phyloP scores from a whole-genome alignment of 164 flowering plant genomes.

The Macadamia integrifolia region DNA sequence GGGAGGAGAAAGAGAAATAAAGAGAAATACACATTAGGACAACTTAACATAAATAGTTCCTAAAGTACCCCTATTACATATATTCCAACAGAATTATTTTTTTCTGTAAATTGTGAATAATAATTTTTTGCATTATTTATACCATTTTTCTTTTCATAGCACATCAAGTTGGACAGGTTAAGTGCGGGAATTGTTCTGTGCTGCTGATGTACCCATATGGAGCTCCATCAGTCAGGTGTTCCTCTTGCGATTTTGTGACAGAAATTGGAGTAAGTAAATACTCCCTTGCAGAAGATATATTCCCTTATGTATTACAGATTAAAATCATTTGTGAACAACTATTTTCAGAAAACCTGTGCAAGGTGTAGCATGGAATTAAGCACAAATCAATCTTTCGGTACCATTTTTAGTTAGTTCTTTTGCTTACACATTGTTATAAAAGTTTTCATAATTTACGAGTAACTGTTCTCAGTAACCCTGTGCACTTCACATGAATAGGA shows the following conservation, averaged over 20 bases:
- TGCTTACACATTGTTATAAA: no score
- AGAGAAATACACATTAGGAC: no score
- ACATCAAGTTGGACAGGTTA: constrained; percentile 77
- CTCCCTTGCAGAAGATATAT: not conserved
- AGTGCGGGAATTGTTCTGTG: constrained; percentile 64
- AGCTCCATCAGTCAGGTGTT: constrained; percentile 67
- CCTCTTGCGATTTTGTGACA: constrained; percentile 59
- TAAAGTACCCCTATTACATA: no score
- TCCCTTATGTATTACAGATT: not conserved
- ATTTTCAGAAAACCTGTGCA: not conserved
- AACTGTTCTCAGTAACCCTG: no score
- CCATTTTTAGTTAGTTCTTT: no score
- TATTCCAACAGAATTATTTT: no score
- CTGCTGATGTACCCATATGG: constrained; percentile 85
- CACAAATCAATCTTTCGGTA: no score
- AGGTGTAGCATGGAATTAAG: no score
- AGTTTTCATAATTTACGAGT: no score
- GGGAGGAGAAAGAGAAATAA: no score
- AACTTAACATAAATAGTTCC: no score
- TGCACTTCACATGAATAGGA: no score
- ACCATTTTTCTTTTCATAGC: constrained; percentile 35
- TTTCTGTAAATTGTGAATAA: not conserved
- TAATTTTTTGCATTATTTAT: not conserved
- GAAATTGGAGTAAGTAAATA: constrained; percentile 58
- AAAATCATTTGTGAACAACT: not conserved